A percentile compares a stretch with the other conserved stretches of the same genome.
phyloP scores from a whole-genome alignment of 75 land plant genomes.

The Larix kaempferi region DNA sequence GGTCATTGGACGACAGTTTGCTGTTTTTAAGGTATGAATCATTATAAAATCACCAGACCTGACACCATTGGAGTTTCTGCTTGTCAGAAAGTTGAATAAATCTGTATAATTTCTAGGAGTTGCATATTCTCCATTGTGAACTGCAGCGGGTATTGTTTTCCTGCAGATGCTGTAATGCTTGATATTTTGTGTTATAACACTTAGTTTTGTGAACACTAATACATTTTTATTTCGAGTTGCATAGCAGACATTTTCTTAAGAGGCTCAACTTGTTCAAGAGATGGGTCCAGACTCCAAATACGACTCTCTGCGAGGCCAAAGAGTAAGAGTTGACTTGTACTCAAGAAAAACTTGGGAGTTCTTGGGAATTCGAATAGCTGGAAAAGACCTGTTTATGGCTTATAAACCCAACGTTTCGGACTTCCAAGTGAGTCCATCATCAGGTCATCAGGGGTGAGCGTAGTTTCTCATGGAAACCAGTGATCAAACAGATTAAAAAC shows the following conservation, averaged over 20 bases:
- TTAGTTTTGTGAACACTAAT: neutral
- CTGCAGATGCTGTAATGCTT: neutral
- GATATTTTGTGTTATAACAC: neutral
- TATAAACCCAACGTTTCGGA: too few species aligned
- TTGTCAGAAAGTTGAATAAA: neutral
- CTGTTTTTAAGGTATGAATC: neutral
- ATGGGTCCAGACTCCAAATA: neutral
- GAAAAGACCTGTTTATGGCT: too few species aligned
- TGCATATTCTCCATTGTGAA: neutral
- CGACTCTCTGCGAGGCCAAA: neutral
- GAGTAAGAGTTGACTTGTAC: neutral
- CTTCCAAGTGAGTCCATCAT: too few species aligned
- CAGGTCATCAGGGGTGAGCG: too few species aligned
- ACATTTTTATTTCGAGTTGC: slow-evolving; percentile 4
- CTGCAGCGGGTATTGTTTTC: neutral
- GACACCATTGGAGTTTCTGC: neutral
- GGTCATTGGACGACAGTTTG: neutral
- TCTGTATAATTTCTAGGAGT: neutral
- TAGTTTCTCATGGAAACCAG: too few species aligned
- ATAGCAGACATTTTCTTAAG: neutral
- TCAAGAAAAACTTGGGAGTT: neutral
- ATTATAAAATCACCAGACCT: neutral
- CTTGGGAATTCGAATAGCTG: too few species aligned
- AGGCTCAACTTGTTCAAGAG: neutral
- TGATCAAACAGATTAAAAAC: too few species aligned